Evolutionary conservation across 1,139 yeast species (phyloP).

Genomic region (Geotrichum candidum): DNA sequence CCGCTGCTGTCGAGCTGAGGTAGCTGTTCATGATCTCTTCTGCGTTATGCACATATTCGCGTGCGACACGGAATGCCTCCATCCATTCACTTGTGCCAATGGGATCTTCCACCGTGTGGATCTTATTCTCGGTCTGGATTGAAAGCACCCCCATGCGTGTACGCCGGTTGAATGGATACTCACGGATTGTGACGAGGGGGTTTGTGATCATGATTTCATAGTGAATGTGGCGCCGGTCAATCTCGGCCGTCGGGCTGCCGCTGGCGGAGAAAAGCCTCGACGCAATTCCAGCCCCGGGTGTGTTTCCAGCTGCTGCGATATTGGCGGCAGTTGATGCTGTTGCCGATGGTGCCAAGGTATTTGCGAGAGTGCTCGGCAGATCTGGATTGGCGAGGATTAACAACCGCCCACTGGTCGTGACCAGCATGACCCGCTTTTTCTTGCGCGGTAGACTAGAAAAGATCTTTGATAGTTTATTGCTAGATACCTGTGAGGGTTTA

Average conservation of each 20-base stretch:
- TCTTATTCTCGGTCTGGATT: conserved; percentile 33
- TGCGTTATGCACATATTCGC: conserved; percentile 27
- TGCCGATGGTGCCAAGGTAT: neutral
- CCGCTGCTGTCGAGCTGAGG: conserved; percentile 32
- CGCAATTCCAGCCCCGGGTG: neutral
- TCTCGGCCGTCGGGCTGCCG: conserved; percentile 12
- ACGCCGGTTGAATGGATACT: conserved; percentile 31
- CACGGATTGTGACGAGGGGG: conserved; percentile 33
- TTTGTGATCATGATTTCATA: conserved; percentile 32
- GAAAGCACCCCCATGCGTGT: conserved; percentile 29
- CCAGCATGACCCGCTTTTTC: conserved; percentile 31
- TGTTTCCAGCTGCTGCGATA: neutral
- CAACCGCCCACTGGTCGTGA: conserved; percentile 36
- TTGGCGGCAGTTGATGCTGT: neutral
- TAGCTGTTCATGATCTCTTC: conserved; percentile 23
- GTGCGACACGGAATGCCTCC: conserved; percentile 29
- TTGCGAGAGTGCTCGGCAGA: neutral
- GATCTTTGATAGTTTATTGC: conserved; percentile 25
- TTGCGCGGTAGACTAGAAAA: conserved; percentile 27
- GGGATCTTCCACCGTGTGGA: conserved; percentile 35
- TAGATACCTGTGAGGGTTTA: neutral
- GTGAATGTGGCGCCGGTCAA: conserved; percentile 31
- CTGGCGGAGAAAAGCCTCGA: neutral
- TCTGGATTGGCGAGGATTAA: conserved; percentile 15
- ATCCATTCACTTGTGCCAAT: conserved; percentile 34